A percentile compares a stretch with the other conserved stretches of the same genome.
phyloP scores from a whole-genome alignment of 495 filamentous ascomycete species.

The Neurospora sp. region DNA sequence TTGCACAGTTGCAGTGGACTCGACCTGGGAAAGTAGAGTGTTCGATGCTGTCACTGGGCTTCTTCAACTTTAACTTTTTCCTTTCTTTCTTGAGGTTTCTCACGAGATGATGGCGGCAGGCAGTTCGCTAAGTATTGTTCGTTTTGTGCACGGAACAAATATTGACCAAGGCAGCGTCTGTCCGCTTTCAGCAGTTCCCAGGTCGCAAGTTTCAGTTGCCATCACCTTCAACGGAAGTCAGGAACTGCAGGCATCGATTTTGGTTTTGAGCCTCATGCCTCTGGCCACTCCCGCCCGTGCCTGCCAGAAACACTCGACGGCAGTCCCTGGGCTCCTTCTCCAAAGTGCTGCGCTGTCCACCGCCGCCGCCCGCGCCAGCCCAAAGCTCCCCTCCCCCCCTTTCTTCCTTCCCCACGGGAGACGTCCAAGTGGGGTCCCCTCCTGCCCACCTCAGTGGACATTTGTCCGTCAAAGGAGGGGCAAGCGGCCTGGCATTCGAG shows the following conservation, averaged over 20 bases:
- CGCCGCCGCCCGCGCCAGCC: neutral
- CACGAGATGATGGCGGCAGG: neutral
- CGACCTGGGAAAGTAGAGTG: neutral
- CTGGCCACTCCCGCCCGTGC: neutral
- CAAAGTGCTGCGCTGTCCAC: neutral
- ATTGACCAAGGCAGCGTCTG: neutral
- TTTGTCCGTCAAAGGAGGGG: neutral
- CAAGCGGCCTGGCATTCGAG: neutral
- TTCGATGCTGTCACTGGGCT: neutral
- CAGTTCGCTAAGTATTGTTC: neutral
- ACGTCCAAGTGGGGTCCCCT: neutral
- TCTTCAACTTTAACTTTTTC: neutral
- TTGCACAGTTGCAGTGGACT: neutral
- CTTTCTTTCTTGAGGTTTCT: neutral
- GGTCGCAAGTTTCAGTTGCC: neutral
- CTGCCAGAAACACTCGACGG: neutral
- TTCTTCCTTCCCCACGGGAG: neutral
- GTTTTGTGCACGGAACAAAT: neutral
- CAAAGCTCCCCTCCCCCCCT: neutral
- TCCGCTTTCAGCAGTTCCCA: neutral
- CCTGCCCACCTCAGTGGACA: neutral
- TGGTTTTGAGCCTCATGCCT: neutral
- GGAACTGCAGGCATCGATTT: neutral
- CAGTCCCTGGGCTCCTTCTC: neutral
- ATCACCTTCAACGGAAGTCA: neutral